phyloP scores from a whole-genome alignment of 2,329 filamentous ascomycete species.

The Apiospora saccharicola region DNA sequence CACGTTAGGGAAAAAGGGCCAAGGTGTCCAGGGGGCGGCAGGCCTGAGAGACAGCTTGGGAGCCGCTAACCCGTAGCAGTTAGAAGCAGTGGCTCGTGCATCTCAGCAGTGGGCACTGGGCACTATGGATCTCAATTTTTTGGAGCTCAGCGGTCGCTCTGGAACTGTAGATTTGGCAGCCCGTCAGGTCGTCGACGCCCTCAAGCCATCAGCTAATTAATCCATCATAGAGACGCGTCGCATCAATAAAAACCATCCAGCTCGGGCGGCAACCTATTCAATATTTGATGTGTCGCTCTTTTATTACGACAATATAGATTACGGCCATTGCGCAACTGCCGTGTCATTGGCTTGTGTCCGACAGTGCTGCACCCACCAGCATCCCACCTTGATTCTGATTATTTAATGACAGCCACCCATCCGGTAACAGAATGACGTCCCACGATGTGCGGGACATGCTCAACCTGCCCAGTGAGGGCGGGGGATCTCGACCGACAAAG shows the following conservation, averaged over 20 bases:
- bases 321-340: background rate
- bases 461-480: conserved; percentile 72
- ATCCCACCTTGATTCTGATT: background rate
- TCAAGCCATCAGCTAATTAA: conserved; percentile 5
- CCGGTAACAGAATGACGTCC: conserved; percentile 63
- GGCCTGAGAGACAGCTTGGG: conserved; percentile 1
- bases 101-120: background rate
- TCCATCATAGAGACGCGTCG: conserved; percentile 13
- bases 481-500: conserved; percentile 68
- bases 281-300: background rate
- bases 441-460: conserved; percentile 89
- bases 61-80: background rate
- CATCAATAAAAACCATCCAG: background rate
- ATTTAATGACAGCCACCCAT: background rate
- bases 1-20: conserved; percentile 23
- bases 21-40: conserved; percentile 10
- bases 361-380: background rate
- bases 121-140: conserved; percentile 19
- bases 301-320: background rate
- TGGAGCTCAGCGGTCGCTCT: background rate
- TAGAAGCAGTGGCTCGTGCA: background rate
- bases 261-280: no score
- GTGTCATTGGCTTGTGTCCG: background rate
- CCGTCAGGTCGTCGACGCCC: conserved; percentile 6
- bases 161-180: background rate